phyloP scores from a whole-genome alignment of 164 flowering plant species.

The Annona squamosa region DNA sequence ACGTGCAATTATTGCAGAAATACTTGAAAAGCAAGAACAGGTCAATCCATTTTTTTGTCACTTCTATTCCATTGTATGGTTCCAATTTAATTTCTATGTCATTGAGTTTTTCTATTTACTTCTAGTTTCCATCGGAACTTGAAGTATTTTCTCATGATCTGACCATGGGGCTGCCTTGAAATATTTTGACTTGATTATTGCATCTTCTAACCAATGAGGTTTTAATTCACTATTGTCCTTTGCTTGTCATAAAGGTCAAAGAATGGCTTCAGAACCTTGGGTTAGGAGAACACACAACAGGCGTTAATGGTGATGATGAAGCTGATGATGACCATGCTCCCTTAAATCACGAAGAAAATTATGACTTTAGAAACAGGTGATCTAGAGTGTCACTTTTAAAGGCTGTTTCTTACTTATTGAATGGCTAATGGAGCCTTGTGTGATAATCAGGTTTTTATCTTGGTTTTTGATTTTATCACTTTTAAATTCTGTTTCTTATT shows the following conservation, averaged over 20 bases:
- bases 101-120: neutral
- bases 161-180: no score
- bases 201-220: neutral
- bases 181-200: neutral
- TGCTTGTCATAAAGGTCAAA: conserved; percentile 59
- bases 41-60: conserved; percentile 21
- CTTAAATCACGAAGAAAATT: conserved; percentile 61
- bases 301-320: conserved; percentile 79
- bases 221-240: neutral
- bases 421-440: conserved; percentile 4
- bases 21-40: conserved; percentile 97
- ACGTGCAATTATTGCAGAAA: conserved; percentile 81
- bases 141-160: neutral
- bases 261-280: conserved; percentile 99
- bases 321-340: conserved; percentile 65
- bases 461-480: neutral
- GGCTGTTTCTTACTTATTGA: neutral
- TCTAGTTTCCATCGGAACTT: neutral
- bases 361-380: conserved; percentile 62
- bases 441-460: conserved; percentile 19
- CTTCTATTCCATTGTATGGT: neutral
- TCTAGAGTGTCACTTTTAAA: neutral
- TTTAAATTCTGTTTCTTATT: neutral
- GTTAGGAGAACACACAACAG: conserved; percentile 74
- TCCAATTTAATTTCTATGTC: neutral